phyloP scores from a whole-genome alignment of 2,329 filamentous ascomycete genomes.

The Fusarium pseudograminearum region DNA sequence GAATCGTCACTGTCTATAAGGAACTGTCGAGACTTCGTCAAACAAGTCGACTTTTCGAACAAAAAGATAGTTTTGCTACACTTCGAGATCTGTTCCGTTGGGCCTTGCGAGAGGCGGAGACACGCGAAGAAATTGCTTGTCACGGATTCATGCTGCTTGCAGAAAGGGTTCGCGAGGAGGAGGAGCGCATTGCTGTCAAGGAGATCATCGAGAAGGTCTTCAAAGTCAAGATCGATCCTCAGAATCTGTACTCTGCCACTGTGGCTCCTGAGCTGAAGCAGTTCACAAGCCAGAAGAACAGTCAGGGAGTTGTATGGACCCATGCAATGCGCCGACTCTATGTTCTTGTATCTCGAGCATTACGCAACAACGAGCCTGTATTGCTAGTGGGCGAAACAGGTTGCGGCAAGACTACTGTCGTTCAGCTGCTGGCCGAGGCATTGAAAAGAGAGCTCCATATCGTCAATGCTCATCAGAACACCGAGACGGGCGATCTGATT shows the following conservation, averaged over 20 bases:
- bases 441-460: conserved; percentile 82
- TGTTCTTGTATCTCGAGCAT: conserved; percentile 85
- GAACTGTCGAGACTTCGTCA: conserved; percentile 91
- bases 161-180: conserved; percentile 91
- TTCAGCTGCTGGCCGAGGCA: conserved; percentile 89
- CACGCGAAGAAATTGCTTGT: conserved; percentile 85
- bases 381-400: conserved; percentile 96
- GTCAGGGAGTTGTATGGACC: conserved; percentile 88
- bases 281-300: conserved; percentile 60
- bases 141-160: conserved; percentile 98
- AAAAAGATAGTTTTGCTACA: conserved; percentile 97
- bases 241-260: conserved; percentile 75
- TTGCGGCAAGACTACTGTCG: conserved; percentile 97
- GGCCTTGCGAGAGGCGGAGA: conserved; percentile 87
- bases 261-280: conserved; percentile 67
- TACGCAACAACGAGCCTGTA: conserved; percentile 92
- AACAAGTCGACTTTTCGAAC: conserved; percentile 91
- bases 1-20: conserved; percentile 94
- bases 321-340: conserved; percentile 93
- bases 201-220: conserved; percentile 90
- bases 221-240: conserved; percentile 83
- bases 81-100: conserved; percentile 95
- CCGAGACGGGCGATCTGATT: conserved; percentile 96
- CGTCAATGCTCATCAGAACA: conserved; percentile 98
- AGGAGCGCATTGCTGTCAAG: conserved; percentile 87